phyloP scores from a whole-genome alignment of 306 rosid species.

The Rosa lucieae region DNA sequence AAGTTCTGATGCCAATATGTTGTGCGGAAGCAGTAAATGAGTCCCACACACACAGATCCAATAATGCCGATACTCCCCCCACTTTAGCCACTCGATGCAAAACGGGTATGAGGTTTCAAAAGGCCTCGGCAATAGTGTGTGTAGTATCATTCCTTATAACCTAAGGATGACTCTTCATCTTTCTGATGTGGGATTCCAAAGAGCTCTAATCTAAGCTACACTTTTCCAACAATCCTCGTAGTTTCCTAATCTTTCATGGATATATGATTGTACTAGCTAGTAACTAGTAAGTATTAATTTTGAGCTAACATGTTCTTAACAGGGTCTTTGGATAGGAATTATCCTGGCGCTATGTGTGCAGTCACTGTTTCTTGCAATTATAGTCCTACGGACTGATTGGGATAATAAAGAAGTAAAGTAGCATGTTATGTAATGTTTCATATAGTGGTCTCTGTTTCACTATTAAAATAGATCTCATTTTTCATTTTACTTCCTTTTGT shows the following conservation, averaged over 20 bases:
- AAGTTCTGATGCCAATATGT: too few species aligned
- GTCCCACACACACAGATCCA: too few species aligned
- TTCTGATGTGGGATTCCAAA: too few species aligned
- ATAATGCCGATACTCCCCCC: too few species aligned
- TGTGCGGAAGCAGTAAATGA: too few species aligned
- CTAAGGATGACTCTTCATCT: too few species aligned
- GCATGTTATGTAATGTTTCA: neutral
- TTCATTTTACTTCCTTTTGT: constrained; percentile 5
- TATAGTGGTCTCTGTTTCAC: neutral
- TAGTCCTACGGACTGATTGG: constrained; percentile 25
- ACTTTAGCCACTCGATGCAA: too few species aligned
- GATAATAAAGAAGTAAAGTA: constrained; percentile 22
- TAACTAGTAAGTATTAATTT: neutral
- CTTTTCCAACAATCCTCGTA: too few species aligned
- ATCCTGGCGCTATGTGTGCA: constrained; percentile 24
- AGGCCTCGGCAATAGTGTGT: too few species aligned
- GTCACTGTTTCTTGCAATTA: constrained; percentile 15
- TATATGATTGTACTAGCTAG: neutral
- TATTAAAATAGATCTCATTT: neutral
- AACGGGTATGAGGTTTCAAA: too few species aligned
- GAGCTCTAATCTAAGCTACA: too few species aligned
- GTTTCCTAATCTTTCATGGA: neutral
- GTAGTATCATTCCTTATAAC: too few species aligned
- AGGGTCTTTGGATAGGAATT: constrained; percentile 40
- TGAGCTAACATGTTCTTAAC: neutral